Evolutionary conservation across 306 rosid species (phyloP).

Genomic region (Acacia crassicarpa): DNA sequence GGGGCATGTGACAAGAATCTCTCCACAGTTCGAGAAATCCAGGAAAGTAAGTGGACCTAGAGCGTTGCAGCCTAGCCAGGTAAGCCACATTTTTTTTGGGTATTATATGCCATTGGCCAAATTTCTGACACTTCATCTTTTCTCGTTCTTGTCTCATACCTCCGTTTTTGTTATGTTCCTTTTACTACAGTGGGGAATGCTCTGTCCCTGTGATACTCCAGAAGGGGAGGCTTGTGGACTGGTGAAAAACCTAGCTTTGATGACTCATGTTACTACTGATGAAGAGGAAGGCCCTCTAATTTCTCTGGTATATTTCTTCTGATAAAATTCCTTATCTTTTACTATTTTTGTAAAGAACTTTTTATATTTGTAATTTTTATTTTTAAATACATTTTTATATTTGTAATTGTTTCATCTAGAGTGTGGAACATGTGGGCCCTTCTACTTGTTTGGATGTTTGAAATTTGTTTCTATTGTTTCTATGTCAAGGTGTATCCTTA

Average conservation of each 20-base stretch:
- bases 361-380: not conserved
- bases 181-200: slow-evolving; percentile 92
- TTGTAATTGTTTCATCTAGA: slow-evolving; percentile 10
- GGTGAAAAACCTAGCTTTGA: slow-evolving; percentile 88
- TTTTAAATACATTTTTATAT: not conserved
- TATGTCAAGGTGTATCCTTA: slow-evolving; percentile 10
- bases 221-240: slow-evolving; percentile 97
- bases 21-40: slow-evolving; percentile 96
- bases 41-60: slow-evolving; percentile 93
- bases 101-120: slow-evolving; percentile 3
- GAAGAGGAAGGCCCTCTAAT: slow-evolving; percentile 81
- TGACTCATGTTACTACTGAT: slow-evolving; percentile 98
- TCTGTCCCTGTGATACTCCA: slow-evolving; percentile 98
- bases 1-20: slow-evolving; percentile 90
- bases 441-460: slow-evolving; percentile 1
- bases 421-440: not conserved
- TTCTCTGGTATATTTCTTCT: slow-evolving; percentile 52
- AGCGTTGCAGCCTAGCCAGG: slow-evolving; percentile 98
- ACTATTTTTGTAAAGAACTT: not conserved
- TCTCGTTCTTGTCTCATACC: not conserved
- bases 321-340: slow-evolving; percentile 16
- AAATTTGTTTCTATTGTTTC: not conserved
- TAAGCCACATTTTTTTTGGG: slow-evolving; percentile 31
- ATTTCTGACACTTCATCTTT: not conserved
- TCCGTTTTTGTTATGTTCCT: slow-evolving; percentile 15